Base-by-base conservation (phyloP, 768 basidiomycete species). In the Nidularia pulvinata region DNA sequence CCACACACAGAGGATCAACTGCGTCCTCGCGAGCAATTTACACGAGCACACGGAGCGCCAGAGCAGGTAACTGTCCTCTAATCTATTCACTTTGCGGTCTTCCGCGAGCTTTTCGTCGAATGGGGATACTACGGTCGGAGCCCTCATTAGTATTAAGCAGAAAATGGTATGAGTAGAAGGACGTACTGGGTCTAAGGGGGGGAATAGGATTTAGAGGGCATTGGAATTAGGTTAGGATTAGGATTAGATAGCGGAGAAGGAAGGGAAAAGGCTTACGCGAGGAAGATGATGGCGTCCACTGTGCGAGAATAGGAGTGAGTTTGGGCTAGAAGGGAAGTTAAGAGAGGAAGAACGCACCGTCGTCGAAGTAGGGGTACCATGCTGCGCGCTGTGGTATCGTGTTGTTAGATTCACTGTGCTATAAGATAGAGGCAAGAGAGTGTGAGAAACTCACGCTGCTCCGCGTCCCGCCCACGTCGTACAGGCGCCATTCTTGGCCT, bases 221-320 rank as follows among this genome's bases (percentile, higher is more conserved):
- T 57, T 55, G 57, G 47, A 11, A 32, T 36, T 32, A 13, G 14
- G 13, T 13, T 32, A 34, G 14, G 10, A 36, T 32, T 47, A 19
- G 46, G n/a, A 16, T 30, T 30, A 30, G 25, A 30, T 30, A 30
- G 25, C 25, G 25, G 25, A 30, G 25, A 30, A 30, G 25, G 25
- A 30, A 30, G 25, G 25, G 25, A 3, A 30, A 30, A 30, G 25
- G 73, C 78, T 69, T 62, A 81, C 66, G 87, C 88, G 36, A 93
- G 82, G 71, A 93, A 93, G 60, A 94, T 92, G 65, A 93, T 90
- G 1, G 90, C 84, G 68, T 91, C 84, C 50, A 88, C 83, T 82
- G 55, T 30, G 55, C 32, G 14, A 51, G 22, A 51, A 58, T 51
- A 59, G 50, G 55, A 19, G 33, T 44, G 35, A 50, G 19, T 33